Conservation (phyloP, 1,284 basidiomycete genomes). For the Laetiporus sulphureus region DNA sequence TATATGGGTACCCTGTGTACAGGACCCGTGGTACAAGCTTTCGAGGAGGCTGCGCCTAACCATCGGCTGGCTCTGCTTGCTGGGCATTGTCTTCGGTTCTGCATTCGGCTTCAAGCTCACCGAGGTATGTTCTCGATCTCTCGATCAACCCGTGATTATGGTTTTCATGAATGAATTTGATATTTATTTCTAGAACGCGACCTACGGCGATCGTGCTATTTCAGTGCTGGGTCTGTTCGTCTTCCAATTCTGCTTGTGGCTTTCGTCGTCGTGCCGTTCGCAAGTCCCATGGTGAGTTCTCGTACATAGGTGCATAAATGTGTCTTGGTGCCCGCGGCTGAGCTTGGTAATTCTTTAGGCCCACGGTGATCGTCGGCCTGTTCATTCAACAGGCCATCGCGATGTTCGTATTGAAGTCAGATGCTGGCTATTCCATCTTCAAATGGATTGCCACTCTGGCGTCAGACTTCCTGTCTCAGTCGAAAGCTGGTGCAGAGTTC, state of each 20-base stretch:
- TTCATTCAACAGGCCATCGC: conserved; percentile 80
- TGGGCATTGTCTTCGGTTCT: conserved; percentile 74
- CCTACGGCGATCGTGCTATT: conserved; percentile 73
- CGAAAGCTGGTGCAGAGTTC: conserved; percentile 61
- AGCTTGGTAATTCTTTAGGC: conserved; percentile 36
- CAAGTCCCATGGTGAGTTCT: conserved; percentile 71
- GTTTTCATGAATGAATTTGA: too few species aligned
- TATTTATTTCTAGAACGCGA: conserved; percentile 63
- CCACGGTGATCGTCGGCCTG: conserved; percentile 79
- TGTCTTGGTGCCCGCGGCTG: conserved; percentile 1
- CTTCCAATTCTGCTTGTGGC: conserved; percentile 70
- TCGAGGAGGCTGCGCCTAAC: conserved; percentile 48
- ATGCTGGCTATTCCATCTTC: conserved; percentile 77
- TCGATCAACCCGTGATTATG: conserved; percentile 17
- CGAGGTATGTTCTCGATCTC: conserved; percentile 34
- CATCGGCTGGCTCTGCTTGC: conserved; percentile 67
- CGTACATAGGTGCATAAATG: background rate
- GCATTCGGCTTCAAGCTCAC: conserved; percentile 72
- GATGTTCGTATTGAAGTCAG: conserved; percentile 79
- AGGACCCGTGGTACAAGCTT: conserved; percentile 66
- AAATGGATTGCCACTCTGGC: conserved; percentile 75
- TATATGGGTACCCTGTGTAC: conserved; percentile 58
- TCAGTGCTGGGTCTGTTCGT: conserved; percentile 74
- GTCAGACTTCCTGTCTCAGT: conserved; percentile 62
- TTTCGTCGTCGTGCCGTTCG: conserved; percentile 51